Evolutionary conservation across 208 protist species (phyloP).

Genomic region (Novymonas esmeraldas): DNA sequence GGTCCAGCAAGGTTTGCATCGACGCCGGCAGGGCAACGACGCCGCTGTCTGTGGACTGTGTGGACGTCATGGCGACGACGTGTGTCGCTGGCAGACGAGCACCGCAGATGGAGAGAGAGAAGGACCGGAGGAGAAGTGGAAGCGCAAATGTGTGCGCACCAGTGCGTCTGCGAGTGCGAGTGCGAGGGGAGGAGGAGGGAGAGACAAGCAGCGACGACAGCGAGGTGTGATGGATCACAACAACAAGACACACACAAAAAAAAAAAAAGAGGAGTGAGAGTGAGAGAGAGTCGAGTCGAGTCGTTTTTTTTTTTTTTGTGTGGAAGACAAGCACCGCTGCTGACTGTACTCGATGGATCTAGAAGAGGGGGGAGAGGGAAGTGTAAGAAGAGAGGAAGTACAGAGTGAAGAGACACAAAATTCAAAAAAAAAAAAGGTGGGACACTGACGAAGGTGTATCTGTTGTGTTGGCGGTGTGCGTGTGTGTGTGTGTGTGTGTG

Average conservation of each 20-base stretch:
- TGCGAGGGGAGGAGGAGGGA: not conserved
- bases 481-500: not conserved
- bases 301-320: not conserved
- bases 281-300: not conserved
- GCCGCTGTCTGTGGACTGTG: not conserved
- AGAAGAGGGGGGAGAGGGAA: not conserved
- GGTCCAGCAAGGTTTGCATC: conserved; percentile 58
- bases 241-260: conserved; percentile 12
- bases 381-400: not conserved
- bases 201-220: not conserved
- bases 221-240: conserved; percentile 8
- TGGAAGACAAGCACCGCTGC: not conserved
- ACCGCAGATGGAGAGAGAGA: not conserved
- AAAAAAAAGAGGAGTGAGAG: not conserved
- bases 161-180: no score
- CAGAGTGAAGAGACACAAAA: no score
- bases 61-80: not conserved
- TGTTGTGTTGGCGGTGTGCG: not conserved
- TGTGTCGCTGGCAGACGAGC: not conserved
- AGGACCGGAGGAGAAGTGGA: not conserved
- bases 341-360: no score
- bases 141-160: no score
- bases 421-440: conserved; percentile 14
- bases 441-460: conserved; percentile 1
- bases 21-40: conserved; percentile 49